phyloP scores from a whole-genome alignment of 1,284 basidiomycete species.

The Salmacisia buchloeana region DNA sequence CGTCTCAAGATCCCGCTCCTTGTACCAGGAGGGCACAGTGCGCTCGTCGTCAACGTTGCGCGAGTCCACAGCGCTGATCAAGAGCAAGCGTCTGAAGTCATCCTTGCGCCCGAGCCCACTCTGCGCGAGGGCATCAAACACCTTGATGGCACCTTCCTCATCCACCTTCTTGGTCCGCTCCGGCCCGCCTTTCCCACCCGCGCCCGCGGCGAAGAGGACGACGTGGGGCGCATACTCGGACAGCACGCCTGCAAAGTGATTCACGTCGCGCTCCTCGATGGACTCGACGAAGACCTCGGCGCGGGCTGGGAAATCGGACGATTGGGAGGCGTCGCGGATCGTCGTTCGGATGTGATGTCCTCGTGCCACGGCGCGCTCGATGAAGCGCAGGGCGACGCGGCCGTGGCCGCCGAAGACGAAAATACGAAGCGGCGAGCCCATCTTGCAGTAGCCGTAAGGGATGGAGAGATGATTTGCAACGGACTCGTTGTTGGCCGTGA shows the following conservation, averaged over 20 bases:
- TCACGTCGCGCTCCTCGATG: slow-evolving; percentile 58
- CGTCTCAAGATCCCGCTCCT: slow-evolving; percentile 22
- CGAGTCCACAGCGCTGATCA: slow-evolving; percentile 63
- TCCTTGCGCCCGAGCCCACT: slow-evolving; percentile 51
- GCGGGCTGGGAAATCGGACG: slow-evolving; percentile 24
- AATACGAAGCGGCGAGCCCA: slow-evolving; percentile 18
- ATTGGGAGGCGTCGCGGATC: slow-evolving; percentile 31
- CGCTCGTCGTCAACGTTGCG: slow-evolving; percentile 54
- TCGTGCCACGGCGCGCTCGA: slow-evolving; percentile 21
- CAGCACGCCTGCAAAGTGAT: slow-evolving; percentile 58
- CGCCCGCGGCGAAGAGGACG: slow-evolving; percentile 66
- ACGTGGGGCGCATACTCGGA: slow-evolving; percentile 55
- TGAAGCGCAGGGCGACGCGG: slow-evolving; percentile 35
- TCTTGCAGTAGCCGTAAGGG: too few species aligned
- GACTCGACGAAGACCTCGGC: slow-evolving; percentile 58
- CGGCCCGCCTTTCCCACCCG: slow-evolving; percentile 63
- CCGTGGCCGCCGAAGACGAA: slow-evolving; percentile 36
- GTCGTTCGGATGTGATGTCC: slow-evolving; percentile 32
- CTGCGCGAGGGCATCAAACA: slow-evolving; percentile 65
- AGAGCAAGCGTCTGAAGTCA: slow-evolving; percentile 60
- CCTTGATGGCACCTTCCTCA: slow-evolving; percentile 66
- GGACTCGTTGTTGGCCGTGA: too few species aligned
- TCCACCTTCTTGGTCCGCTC: slow-evolving; percentile 66
- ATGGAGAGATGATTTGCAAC: too few species aligned
- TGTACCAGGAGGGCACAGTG: slow-evolving; percentile 39